Percentiles rank a stretch among this genome's conserved stretches.
These are phyloP conservation scores for Oryza meyeriana DNA, from an alignment of 176 grass and related monocot species.

Conservation along the genomic window DNA sequence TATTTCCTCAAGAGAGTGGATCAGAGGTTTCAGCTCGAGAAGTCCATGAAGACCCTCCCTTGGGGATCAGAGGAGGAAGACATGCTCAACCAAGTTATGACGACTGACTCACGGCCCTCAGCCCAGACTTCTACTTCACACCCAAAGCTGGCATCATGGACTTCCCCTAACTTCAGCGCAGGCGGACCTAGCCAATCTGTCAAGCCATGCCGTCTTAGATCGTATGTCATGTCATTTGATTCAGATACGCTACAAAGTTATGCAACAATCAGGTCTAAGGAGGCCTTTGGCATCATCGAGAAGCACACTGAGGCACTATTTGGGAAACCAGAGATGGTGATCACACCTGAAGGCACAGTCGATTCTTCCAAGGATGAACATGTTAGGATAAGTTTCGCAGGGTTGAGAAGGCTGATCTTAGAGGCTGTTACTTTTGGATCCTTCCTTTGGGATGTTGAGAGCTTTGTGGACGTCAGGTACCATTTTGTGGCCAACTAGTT, in stretches of 20 bases:
- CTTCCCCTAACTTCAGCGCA: constrained; percentile 32
- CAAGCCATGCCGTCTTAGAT: constrained; percentile 75
- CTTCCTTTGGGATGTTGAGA: constrained; percentile 93
- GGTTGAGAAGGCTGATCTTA: constrained; percentile 81
- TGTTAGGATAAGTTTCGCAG: constrained; percentile 72
- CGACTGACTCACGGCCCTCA: constrained; percentile 39
- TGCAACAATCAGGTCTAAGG: constrained; percentile 85
- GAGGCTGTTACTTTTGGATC: constrained; percentile 96
- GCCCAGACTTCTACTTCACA: constrained; percentile 37
- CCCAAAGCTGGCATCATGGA: constrained; percentile 60
- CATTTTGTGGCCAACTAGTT: constrained; percentile 71
- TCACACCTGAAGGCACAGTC: constrained; percentile 71
- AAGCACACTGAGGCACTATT: constrained; percentile 93
- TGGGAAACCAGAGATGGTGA: constrained; percentile 91
- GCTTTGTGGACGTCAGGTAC: constrained; percentile 88
- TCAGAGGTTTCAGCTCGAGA: constrained; percentile 93
- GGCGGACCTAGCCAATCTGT: constrained; percentile 49
- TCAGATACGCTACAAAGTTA: constrained; percentile 80
- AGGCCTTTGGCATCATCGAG: constrained; percentile 91
- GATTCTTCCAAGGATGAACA: constrained; percentile 96
- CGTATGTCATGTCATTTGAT: constrained; percentile 95
- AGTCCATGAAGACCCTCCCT: constrained; percentile 82
- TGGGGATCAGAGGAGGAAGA: constrained; percentile 65
- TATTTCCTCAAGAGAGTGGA: constrained; percentile 98
- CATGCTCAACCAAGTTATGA: constrained; percentile 57